Conservation (phyloP, 106 monocot species). For the Hemerocallis citrina region DNA sequence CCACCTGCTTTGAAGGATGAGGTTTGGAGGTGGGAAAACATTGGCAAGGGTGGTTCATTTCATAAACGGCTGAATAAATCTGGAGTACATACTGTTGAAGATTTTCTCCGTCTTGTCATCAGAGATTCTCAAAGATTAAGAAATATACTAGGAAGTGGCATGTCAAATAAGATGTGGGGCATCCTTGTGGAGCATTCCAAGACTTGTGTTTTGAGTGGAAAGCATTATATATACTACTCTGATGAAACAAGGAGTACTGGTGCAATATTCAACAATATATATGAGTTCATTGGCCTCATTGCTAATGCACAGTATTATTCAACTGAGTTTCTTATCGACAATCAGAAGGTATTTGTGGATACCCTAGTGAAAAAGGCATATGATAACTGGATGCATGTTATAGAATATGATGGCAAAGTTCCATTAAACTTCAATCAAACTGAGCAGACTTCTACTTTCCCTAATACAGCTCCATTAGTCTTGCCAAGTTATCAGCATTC, state of each 20-base stretch:
- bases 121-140: conserved; percentile 41
- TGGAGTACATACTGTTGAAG: conserved; percentile 48
- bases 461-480: no score
- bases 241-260: conserved; percentile 46
- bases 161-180: conserved; percentile 41
- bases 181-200: conserved; percentile 60
- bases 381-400: no score
- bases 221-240: conserved; percentile 57
- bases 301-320: conserved; percentile 39
- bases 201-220: conserved; percentile 54
- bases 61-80: conserved; percentile 50
- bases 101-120: conserved; percentile 44
- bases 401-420: no score
- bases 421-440: no score
- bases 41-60: conserved; percentile 64
- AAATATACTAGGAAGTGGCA: conserved; percentile 59
- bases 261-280: conserved; percentile 61
- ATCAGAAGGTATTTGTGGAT: conserved; percentile 67
- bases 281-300: conserved; percentile 59
- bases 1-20: conserved; percentile 55
- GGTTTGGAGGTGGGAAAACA: conserved; percentile 62
- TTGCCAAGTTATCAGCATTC: no score
- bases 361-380: no score
- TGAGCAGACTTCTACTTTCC: no score
- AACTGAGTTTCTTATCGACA: conserved; percentile 26